Base-by-base conservation (phyloP, 805 yeast genomes). In the Pichia cephalocereana region DNA sequence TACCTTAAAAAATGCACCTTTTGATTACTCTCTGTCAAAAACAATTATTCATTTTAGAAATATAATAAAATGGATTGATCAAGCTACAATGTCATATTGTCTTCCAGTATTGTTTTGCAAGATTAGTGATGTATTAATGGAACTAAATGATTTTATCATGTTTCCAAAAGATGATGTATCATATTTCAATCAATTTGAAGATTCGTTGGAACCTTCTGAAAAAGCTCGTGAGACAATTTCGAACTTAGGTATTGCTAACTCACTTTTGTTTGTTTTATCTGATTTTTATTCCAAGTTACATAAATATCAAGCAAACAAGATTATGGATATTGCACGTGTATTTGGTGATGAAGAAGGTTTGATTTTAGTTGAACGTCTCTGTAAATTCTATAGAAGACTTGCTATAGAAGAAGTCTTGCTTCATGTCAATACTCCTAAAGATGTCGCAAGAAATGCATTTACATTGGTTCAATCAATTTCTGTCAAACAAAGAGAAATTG, bases 381-480 rank as follows among this genome's bases (percentile, higher is more conserved):
- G 75, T 0, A 47, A 59, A 28, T 59, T 83, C n/a, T 70, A 77
- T 46, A 67, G 75, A 49, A 69, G 83, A 49, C 64, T 75, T 17
- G 68, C 78, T 0, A 52, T 75, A 12, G 93, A 84, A 61, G 90
- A 83, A 52, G 72, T 74, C 46, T 56, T 69, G 6, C 56, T 83
- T 8, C 73, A 82, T 36, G 56, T 73, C 0, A 52, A 60, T 2
- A 68, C 79, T 48, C 86, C 87, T 0, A 61, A 61, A 1, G 64
- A 61, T 4, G 74, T 74, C 10, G 71, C 74, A 7, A 69, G 67
- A 37, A 72, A 72, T 28, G 73, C 69, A 23, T 46, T 66, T 57
- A 53, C 56, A 1, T 63, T 60, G 4, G 59, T 59, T 15, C 61
- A 54, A 17, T 70, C 68, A 11, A 57, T 62, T 17, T 69, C 74